Conservation (phyloP, 192 early-diverging fungal genomes). For the Coemansia sp. region DNA sequence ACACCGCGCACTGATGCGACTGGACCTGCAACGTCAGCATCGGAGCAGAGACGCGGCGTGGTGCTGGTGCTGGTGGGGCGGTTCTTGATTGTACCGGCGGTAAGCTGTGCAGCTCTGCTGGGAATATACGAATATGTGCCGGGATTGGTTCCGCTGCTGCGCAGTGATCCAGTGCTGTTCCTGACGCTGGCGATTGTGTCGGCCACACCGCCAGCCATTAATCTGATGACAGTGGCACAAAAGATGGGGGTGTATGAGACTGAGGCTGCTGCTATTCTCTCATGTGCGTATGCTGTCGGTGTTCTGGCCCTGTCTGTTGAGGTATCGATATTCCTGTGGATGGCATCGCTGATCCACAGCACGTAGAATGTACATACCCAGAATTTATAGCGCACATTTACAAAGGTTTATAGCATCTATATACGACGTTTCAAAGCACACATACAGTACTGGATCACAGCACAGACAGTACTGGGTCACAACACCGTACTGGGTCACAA, state of each 20-base stretch:
- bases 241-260: slow-evolving; percentile 63
- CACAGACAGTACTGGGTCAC: neutral
- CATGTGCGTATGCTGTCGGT: slow-evolving; percentile 59
- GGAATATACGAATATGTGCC: slow-evolving; percentile 31
- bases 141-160: slow-evolving; percentile 39
- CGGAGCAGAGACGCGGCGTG: slow-evolving; percentile 22
- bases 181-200: slow-evolving; percentile 61
- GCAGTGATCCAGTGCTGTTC: slow-evolving; percentile 61
- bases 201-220: slow-evolving; percentile 66
- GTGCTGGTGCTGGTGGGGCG: slow-evolving; percentile 41
- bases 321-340: slow-evolving; percentile 42
- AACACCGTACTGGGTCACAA: neutral
- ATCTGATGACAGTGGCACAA: slow-evolving; percentile 66
- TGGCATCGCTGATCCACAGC: slow-evolving; percentile 6
- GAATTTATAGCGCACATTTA: neutral
- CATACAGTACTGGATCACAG: no score
- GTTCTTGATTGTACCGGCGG: slow-evolving; percentile 39
- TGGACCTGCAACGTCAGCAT: neutral
- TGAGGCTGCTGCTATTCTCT: slow-evolving; percentile 63
- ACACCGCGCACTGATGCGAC: neutral
- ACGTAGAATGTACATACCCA: neutral
- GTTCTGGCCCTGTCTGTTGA: slow-evolving; percentile 29
- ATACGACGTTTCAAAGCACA: no score
- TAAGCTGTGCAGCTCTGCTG: slow-evolving; percentile 26
- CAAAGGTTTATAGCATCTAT: no score